Base-by-base conservation (phyloP, 1,284 basidiomycete species). In the Ustilago hordei region DNA sequence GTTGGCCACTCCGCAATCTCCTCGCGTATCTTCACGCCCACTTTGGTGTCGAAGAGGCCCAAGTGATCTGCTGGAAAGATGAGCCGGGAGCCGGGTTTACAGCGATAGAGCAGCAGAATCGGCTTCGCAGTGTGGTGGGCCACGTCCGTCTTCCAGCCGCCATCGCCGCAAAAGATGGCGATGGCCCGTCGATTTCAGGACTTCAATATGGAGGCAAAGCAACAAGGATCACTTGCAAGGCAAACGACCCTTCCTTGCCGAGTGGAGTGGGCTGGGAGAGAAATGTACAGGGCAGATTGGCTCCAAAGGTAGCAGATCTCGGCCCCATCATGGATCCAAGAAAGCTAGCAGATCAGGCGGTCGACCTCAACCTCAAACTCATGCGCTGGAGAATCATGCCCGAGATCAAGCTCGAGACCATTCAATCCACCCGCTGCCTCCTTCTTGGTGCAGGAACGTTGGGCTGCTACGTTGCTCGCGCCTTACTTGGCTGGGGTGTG, bases 351-450 rank as follows among this genome's bases (percentile, higher is more conserved):
- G 92, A 95, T 78, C 96, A 98, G 86, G 97, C 97, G 0, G 94
- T 98, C 11, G 95, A 98, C 86, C 89, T 99, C 38, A 99, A 99
- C 84, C 88, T 99, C 60, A 98, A 98, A 86, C 90, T 99, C 31
- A 98, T 99, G 96, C 90, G 95, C 35, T 99, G 96, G 96, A 90
- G 96, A 9, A 95, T 99, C 75, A 89, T 99, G 53, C 96, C 97
- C 2, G 88, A 90, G 0, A 90, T 99, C 53, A 90, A 98, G 75
- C 89, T 99, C 8, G 95, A 97, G 59, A 93, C 91, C 86, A 90
- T 99, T 32, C 91, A 93, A 2, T 85, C 86, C 0, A 95, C 94
- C 0, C 90, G 89, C 57, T 97, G 94, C 85, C 88, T 99, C 1
- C 88, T 98, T 1, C 90, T 99, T 0, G 97, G 96, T 4, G 95